Evolutionary conservation across 2,329 filamentous ascomycete genomes (phyloP).

Genomic region (Diplodia sapinea): DNA sequence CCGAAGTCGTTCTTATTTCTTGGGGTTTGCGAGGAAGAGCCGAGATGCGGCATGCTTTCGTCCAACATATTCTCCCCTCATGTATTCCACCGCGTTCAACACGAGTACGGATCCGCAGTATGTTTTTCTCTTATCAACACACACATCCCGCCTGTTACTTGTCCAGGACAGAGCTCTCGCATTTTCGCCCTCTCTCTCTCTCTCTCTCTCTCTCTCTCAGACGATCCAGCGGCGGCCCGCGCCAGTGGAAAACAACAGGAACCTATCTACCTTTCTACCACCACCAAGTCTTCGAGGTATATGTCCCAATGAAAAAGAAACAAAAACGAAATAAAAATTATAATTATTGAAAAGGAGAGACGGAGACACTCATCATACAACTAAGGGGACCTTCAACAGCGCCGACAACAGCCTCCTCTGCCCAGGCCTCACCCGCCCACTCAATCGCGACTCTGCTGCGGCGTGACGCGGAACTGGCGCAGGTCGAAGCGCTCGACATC

Average conservation of each 20-base stretch:
- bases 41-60: too few relatives aligned
- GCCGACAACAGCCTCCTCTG: too few relatives aligned
- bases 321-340: too few relatives aligned
- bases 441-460: background rate
- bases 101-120: background rate
- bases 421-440: background rate
- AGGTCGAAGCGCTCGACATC: slow-evolving; percentile 23
- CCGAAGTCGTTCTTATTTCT: too few relatives aligned
- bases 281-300: background rate
- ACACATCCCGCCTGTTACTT: background rate
- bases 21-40: too few relatives aligned
- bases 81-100: background rate
- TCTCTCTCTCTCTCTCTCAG: too few relatives aligned
- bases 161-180: too few relatives aligned
- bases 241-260: background rate
- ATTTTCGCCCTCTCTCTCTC: background rate
- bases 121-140: background rate
- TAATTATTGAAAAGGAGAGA: too few relatives aligned
- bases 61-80: too few relatives aligned
- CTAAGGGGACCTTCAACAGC: too few relatives aligned
- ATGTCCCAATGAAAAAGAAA: background rate
- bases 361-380: too few relatives aligned
- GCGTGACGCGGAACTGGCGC: slow-evolving; percentile 23
- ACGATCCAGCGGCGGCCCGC: background rate
- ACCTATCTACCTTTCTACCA: background rate